These are phyloP conservation scores for Ophiosphaerella korrae DNA, from an alignment of 2,329 filamentous ascomycete species.

Conservation along the genomic window DNA sequence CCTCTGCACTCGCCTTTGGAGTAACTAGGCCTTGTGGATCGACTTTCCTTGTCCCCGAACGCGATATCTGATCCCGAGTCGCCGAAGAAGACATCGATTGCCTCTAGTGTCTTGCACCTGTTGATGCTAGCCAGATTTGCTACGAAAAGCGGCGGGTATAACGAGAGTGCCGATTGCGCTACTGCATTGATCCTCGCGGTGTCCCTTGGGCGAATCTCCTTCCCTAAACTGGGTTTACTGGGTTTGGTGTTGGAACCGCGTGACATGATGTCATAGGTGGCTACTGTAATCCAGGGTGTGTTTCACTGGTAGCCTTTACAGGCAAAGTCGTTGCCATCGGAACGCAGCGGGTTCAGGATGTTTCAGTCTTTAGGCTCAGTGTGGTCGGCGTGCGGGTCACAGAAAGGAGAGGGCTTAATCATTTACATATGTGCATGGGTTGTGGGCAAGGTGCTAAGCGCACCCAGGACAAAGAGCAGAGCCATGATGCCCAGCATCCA, in stretches of 20 bases:
- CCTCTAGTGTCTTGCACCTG: constrained; percentile 10
- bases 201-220: constrained; percentile 43
- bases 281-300: constrained; percentile 58
- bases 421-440: constrained; percentile 59
- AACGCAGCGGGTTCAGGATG: constrained; percentile 69
- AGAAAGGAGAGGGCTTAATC: constrained; percentile 59
- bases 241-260: no score
- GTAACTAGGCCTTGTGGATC: no score
- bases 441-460: constrained; percentile 24
- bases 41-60: no score
- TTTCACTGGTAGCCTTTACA: constrained; percentile 72
- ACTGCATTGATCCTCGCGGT: constrained; percentile 6
- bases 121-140: constrained; percentile 48
- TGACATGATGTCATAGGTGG: constrained; percentile 59
- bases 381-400: constrained; percentile 53
- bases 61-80: no score
- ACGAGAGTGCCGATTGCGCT: constrained; percentile 32
- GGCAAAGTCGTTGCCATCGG: constrained; percentile 69
- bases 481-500: constrained; percentile 31
- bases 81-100: constrained; percentile 7
- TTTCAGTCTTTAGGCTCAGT: constrained; percentile 66
- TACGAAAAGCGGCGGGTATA: constrained; percentile 51
- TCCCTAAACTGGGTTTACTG: neutral
- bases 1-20: no score
- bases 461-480: constrained; percentile 24